Base-by-base conservation (phyloP, 345 rosid species). In the Hevea brasiliensis region DNA sequence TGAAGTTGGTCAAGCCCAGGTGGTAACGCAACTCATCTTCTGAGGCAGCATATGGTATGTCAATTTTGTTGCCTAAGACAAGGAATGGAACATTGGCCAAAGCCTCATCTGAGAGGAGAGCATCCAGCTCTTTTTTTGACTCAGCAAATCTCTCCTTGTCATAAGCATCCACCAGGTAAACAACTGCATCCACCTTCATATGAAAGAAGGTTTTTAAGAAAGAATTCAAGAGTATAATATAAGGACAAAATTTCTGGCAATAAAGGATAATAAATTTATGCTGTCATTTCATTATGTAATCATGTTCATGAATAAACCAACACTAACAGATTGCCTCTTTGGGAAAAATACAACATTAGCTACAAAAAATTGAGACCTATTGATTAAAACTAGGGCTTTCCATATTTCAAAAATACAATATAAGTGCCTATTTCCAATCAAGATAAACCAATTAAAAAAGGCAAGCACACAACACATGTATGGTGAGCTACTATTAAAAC, bases 21-120 rank as follows among this genome's bases (percentile, higher is more conserved):
- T 87, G 84, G 74, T 78, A 83, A 32, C 91, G 86, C 70, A 89
- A 72, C 81, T 87, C 93, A 44, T 89, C 93, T 75, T 89, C 91
- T 0, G 91, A 89, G 14, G 89, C 93, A 24, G 93, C 93, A 40
- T 85, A 85, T 13, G 91, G 86, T 26, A 89, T 82, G 76, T 89
- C 93, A 65, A 89, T 87, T 84, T 89, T 89, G 89, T 89, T 89
- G 45, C 93, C 91, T 59, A 85, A 80, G 71, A 89, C 74, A 26
- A 89, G 93, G 70, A 89, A 85, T 0, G 91, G 93, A 32, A 87
- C 93, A 58, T 76, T 80, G n/a, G 84, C 82, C 67, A 89, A 78
- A 0, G 88, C 74, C 68, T 89, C 93, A 42, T 89, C 93, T 0
- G 87, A 85, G 14, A 87, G 89, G 42, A 87, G 88, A 41, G 93